Evolutionary conservation across 768 basidiomycete species (phyloP), one percentile per base, ranked within the genome.

Genomic region (Macrolepiota fuliginosa): DNA sequence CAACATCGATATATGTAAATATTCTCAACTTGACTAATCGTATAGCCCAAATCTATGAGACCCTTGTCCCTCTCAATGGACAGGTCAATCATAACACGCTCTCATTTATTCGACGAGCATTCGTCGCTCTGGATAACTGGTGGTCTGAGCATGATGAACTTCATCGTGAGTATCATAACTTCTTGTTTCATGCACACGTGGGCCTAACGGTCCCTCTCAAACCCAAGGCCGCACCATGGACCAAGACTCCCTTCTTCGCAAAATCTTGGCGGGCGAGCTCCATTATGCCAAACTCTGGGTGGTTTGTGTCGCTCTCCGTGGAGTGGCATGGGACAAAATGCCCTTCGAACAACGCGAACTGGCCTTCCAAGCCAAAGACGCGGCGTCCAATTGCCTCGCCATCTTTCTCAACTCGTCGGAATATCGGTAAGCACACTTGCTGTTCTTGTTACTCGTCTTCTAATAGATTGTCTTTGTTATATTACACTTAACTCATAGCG

Each of bases 211-310:
- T 42, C 29, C 29, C 29, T 7, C 3, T 27, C 22, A 24, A 35
- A 58, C 22, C 49, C 24, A 65, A 93, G 90, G 85, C 15, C 86
- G 87, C 69, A 81, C 84, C 1, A 90, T 92, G 86, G 92, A 93
- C 63, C 91, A 94, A 67, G 89, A 94, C 42, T 86, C 90, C 9
- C 79, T 97, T 12, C 81, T 94, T 36, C 85, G 94, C 53, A 95
- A 93, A 75, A 87, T 98, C 52, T 85, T 97, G 22, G 87, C 87
- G 2, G 91, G 90, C 4, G 95, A 97, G 70, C 78, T 96, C 54
- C 88, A 95, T 69, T 95, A 96, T 70, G 92, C 95, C 29, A 96
- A 96, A 72, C 80, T 98, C 4, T 97, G 95, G 95, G 84, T 96
- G 35, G 90, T 95, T 22, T 97, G 95, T 70, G 89, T 96, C 24